Percentiles rank a stretch among this genome's conserved stretches.
Evolutionary conservation across 1,284 basidiomycete genomes (phyloP).

Genomic region (Ustilago xerochloae): DNA sequence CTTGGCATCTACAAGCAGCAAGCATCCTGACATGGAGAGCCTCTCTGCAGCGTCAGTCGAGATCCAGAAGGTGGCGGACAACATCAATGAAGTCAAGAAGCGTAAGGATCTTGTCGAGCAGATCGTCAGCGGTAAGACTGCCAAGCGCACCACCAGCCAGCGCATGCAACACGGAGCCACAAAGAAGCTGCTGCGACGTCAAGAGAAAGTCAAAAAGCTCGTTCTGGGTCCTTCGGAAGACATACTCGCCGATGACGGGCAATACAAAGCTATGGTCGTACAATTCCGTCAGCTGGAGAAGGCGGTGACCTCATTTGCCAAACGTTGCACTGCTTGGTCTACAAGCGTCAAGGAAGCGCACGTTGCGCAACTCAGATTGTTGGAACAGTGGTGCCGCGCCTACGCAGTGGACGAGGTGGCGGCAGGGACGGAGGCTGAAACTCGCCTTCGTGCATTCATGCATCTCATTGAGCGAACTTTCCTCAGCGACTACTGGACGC

Average conservation of each 20-base stretch:
- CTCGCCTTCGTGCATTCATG: conserved; percentile 38
- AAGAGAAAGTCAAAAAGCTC: conserved; percentile 52
- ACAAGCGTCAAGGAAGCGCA: conserved; percentile 39
- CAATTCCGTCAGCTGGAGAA: conserved; percentile 49
- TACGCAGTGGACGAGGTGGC: conserved; percentile 44
- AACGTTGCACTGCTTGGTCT: conserved; percentile 50
- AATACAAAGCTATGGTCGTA: conserved; percentile 40
- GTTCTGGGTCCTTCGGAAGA: conserved; percentile 29
- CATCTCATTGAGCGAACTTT: conserved; percentile 32
- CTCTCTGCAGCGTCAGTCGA: conserved; percentile 76
- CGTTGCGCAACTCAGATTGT: conserved; percentile 39
- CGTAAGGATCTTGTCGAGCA: conserved; percentile 77
- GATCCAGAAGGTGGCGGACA: conserved; percentile 81
- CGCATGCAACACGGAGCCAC: conserved; percentile 46
- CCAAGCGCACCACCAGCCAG: conserved; percentile 41
- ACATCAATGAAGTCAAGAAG: conserved; percentile 86
- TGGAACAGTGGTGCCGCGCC: conserved; percentile 47
- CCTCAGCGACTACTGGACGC: conserved; percentile 37
- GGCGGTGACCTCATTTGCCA: conserved; percentile 31
- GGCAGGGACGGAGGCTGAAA: conserved; percentile 20
- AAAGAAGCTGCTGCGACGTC: conserved; percentile 51
- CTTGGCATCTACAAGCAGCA: conserved; percentile 74
- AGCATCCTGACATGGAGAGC: conserved; percentile 79
- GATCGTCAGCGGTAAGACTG: conserved; percentile 48
- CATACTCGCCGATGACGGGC: conserved; percentile 42